Base-by-base conservation (phyloP, 1,284 basidiomycete genomes). In the Puccinia triticina region DNA sequence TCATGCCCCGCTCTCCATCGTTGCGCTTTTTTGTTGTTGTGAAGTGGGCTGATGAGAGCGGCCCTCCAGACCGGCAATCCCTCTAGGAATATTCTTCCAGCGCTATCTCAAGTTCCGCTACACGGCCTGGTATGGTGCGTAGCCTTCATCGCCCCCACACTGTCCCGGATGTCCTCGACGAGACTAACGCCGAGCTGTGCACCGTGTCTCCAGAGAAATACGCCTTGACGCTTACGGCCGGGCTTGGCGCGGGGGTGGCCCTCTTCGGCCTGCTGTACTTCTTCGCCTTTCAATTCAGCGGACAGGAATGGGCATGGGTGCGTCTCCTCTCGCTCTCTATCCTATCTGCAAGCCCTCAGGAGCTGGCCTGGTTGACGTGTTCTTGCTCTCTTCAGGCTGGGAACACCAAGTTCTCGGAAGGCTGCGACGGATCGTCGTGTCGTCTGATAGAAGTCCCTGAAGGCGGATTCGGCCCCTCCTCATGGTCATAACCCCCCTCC, bases 71-170 rank as follows among this genome's bases (percentile, higher is more conserved):
- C 79, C 79, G 23, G 55, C 69, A 5, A 48, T 82, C 32, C 57
- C 67, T 26, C 32, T 82, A 4, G 79, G 71, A 18, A n/a, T 82
- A 0, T 74, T 82, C 50, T 82, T 82, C n/a, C 79, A 82, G 32
- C 69, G 71, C 57, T 82, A 64, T 55, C 69, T 82, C 26, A 82
- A 82, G 46, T 59, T 50, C 37, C 67, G 71, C 53, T 74, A 82
- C 43, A 37, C 79, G 8, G 79, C 71, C 50, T 82, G 79, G 79
- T 82, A 74, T 82, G 79, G 79, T 82, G 69, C 37, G 79, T 75
- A 1, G 40, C 3, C 21, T 40, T 16, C 11, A 7, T 4, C 18
- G n/a, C n/a, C n/a, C 26, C 11, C 50, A 69, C 53, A 2, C 14
- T 55, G 43, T 57, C 14, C 32, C 26, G 26, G 29, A 48, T 1